phyloP scores from a whole-genome alignment of 345 rosid genomes.

The Hypericum androsaemum region DNA sequence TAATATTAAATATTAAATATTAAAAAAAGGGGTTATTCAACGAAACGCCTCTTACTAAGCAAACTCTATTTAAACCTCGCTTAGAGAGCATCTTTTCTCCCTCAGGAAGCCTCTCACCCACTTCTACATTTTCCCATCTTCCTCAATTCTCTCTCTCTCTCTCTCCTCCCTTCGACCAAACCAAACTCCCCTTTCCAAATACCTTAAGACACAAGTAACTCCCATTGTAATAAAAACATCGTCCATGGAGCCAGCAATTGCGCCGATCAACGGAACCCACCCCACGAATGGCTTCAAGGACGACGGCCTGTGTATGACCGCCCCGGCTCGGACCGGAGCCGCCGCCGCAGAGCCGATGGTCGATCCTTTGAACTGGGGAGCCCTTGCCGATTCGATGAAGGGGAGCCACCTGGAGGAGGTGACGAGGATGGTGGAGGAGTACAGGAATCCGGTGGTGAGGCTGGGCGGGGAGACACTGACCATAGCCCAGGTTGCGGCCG shows the following conservation, averaged over 20 bases:
- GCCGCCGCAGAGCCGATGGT: background rate
- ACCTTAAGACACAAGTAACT: too few relatives aligned
- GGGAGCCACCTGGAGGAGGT: conserved; percentile 4
- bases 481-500: conserved; percentile 2
- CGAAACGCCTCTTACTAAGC: too few relatives aligned
- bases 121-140: too few relatives aligned
- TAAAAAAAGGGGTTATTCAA: too few relatives aligned
- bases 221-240: background rate
- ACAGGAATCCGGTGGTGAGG: background rate
- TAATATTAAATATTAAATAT: too few relatives aligned
- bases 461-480: conserved; percentile 1
- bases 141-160: too few relatives aligned
- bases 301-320: background rate
- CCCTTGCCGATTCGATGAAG: conserved; percentile 1
- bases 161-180: too few relatives aligned
- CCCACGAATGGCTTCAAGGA: background rate
- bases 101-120: too few relatives aligned
- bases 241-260: background rate
- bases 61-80: too few relatives aligned
- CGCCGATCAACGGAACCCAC: background rate
- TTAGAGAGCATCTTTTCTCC: too few relatives aligned
- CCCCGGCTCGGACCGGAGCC: background rate
- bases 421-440: conserved; percentile 1
- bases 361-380: conserved; percentile 3
- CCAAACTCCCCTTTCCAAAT: too few relatives aligned